phyloP scores from a whole-genome alignment of 164 flowering plant genomes.

The Umbilicus rupestris region DNA sequence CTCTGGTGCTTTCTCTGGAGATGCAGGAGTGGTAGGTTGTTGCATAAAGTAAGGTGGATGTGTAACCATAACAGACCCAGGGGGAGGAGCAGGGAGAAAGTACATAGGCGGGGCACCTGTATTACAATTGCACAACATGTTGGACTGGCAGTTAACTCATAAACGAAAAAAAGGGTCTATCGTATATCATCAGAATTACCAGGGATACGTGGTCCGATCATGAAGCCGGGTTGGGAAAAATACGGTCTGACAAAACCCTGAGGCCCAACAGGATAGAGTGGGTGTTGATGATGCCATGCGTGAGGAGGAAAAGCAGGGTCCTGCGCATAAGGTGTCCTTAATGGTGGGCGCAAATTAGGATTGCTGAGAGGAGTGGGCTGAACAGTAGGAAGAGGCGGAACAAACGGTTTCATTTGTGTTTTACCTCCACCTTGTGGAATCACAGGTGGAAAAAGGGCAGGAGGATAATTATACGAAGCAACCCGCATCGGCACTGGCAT shows the following conservation, averaged over 20 bases:
- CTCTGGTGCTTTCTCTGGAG: conserved; percentile 32
- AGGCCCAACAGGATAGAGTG: conserved; percentile 46
- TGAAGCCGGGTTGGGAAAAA: conserved; percentile 46
- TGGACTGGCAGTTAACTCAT: neutral
- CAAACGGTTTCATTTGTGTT: conserved; percentile 20
- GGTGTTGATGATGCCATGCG: conserved; percentile 47
- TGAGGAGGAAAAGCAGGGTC: conserved; percentile 41
- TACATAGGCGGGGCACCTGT: conserved; percentile 57
- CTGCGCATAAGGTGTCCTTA: conserved; percentile 26
- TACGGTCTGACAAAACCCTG: conserved; percentile 53
- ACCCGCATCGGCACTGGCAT: conserved; percentile 33
- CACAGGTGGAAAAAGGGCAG: conserved; percentile 35
- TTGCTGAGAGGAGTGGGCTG: neutral
- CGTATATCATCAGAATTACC: conserved; percentile 32
- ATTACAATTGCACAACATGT: neutral
- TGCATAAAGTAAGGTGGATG: conserved; percentile 42
- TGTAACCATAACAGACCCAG: conserved; percentile 51
- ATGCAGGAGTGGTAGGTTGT: conserved; percentile 35
- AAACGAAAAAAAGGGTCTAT: neutral
- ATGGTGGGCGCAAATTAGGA: neutral
- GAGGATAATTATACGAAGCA: conserved; percentile 51
- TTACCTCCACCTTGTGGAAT: conserved; percentile 38
- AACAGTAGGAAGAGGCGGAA: no score
- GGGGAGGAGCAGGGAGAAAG: conserved; percentile 52
- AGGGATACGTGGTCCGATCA: conserved; percentile 54